Evolutionary conservation across 2,329 filamentous ascomycete genomes (phyloP).

Genomic region (Plenodomus tracheiphilus): DNA sequence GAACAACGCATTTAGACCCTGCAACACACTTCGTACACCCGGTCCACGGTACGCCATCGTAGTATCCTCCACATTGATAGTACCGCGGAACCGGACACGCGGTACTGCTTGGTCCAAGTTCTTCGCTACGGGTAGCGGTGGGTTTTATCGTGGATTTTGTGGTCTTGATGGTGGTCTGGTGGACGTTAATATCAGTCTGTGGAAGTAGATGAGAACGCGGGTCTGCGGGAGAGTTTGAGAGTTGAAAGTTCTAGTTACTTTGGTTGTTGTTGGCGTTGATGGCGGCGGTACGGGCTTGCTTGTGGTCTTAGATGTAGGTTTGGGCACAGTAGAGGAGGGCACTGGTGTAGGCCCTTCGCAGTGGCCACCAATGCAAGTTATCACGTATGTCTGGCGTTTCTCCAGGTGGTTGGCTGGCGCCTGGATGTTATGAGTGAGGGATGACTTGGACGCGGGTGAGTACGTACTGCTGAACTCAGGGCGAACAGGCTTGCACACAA

Average conservation of each 20-base stretch:
- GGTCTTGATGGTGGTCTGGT: constrained; percentile 11
- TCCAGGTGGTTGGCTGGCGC: constrained; percentile 23
- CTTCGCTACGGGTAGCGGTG: constrained; percentile 13
- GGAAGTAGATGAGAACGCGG: too few relatives aligned
- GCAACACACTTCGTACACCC: constrained; percentile 33
- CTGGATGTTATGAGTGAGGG: constrained; percentile 8
- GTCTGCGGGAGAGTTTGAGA: too few relatives aligned
- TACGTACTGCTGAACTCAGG: constrained; percentile 26
- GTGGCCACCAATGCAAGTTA: constrained; percentile 27
- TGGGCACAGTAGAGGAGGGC: constrained; percentile 5
- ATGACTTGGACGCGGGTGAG: background rate
- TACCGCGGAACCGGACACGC: constrained; percentile 36
- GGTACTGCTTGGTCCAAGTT: constrained; percentile 32
- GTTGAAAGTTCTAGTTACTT: constrained; percentile 6
- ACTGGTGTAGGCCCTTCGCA: constrained; percentile 17
- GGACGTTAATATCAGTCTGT: background rate
- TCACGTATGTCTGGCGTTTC: constrained; percentile 32
- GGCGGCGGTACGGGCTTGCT: background rate
- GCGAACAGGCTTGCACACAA: constrained; percentile 14
- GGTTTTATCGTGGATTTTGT: constrained; percentile 10
- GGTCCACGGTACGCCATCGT: constrained; percentile 28
- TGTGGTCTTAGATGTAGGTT: constrained; percentile 3
- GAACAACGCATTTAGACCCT: constrained; percentile 28
- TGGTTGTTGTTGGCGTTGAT: background rate
- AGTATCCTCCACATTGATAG: constrained; percentile 36